A percentile compares a stretch with the other conserved stretches of the same genome.
Evolutionary conservation across 306 rosid species (phyloP).

Genomic region (Trifolium pratense): DNA sequence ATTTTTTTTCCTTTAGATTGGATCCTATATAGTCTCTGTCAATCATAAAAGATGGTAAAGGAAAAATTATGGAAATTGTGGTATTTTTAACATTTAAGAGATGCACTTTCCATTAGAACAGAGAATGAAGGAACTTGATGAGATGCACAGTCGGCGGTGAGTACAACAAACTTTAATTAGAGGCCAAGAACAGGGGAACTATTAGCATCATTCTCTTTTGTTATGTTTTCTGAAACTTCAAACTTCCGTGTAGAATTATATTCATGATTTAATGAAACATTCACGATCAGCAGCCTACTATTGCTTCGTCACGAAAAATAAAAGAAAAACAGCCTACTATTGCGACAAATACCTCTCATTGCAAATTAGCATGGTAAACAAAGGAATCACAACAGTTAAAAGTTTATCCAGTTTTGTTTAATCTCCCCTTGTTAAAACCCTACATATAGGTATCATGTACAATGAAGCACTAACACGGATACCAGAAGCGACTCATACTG

Average conservation of each 20-base stretch:
- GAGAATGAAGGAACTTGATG: neutral
- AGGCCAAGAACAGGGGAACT: neutral
- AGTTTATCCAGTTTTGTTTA: neutral
- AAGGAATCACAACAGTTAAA: neutral
- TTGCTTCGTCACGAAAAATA: neutral
- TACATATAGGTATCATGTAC: neutral
- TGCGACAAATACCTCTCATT: constrained; percentile 22
- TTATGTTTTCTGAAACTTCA: neutral
- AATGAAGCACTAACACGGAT: neutral
- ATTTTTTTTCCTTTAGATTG: neutral
- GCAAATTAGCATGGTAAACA: constrained; percentile 17
- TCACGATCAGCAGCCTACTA: constrained; percentile 1
- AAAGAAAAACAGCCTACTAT: neutral
- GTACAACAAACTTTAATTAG: neutral
- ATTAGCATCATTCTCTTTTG: neutral
- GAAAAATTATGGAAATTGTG: neutral
- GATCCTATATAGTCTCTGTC: neutral
- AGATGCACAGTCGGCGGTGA: neutral
- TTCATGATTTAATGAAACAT: constrained; percentile 19
- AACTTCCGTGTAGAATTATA: constrained; percentile 2
- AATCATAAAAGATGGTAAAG: neutral
- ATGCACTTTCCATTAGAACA: neutral
- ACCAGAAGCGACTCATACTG: too few species aligned
- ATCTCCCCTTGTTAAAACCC: constrained; percentile 8
- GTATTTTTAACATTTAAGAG: neutral